Conservation (phyloP, 2,329 filamentous ascomycete genomes). For the Ramichloridium luteum region DNA sequence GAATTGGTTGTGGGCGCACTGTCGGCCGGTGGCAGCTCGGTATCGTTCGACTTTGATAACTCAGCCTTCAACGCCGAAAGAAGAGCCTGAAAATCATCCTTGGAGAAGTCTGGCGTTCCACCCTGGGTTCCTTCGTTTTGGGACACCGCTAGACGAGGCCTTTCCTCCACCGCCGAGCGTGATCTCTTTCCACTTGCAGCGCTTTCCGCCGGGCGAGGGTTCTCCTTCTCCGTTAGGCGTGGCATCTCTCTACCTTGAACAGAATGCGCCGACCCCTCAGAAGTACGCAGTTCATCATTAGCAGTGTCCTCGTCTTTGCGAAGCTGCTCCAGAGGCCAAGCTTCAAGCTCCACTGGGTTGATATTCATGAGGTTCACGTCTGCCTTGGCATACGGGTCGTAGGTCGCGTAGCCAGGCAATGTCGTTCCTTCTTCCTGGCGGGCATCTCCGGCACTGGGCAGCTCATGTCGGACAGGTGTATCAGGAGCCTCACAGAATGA, state of each 20-base stretch:
- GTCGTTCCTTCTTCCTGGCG: too few species aligned
- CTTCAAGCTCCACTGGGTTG: slow-evolving; percentile 6
- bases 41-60: neutral
- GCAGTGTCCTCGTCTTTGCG: neutral
- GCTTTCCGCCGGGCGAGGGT: too few species aligned
- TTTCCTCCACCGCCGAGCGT: too few species aligned
- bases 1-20: too few species aligned
- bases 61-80: slow-evolving; percentile 3
- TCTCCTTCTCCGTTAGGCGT: slow-evolving; percentile 4
- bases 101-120: neutral
- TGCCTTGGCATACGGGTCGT: slow-evolving; percentile 7
- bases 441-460: too few species aligned
- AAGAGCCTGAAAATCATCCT: slow-evolving; percentile 3
- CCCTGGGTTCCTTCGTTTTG: neutral
- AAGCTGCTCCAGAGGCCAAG: slow-evolving; percentile 1
- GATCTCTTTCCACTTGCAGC: too few species aligned
- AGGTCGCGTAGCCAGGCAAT: slow-evolving; percentile 5
- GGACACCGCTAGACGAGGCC: slow-evolving; percentile 1
- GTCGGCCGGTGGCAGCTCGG: slow-evolving; percentile 1
- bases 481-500: too few species aligned
- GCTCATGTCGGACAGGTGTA: too few species aligned
- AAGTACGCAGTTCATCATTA: neutral
- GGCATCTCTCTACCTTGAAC: slow-evolving; percentile 4
- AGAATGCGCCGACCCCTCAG: slow-evolving; percentile 2
- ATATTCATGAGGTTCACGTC: slow-evolving; percentile 1